These are phyloP conservation scores for Umbelopsis vinacea DNA, from an alignment of 192 early-diverging fungal genomes.

Conservation along the genomic window DNA sequence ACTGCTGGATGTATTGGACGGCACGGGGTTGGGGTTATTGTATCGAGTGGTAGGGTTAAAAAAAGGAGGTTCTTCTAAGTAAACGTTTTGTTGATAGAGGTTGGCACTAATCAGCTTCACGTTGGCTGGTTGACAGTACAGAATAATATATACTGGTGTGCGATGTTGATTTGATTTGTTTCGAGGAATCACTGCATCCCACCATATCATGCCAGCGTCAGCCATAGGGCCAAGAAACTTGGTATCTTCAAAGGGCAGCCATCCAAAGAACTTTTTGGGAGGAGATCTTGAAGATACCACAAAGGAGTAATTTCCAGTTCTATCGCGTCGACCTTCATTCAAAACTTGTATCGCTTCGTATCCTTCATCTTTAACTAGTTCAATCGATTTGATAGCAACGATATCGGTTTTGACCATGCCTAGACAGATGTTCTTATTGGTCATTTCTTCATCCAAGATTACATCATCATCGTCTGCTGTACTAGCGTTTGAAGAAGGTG, in stretches of 20 bases:
- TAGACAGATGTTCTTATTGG: conserved; percentile 29
- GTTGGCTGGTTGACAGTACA: conserved; percentile 30
- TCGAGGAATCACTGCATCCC: conserved; percentile 42
- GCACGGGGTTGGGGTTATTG: conserved; percentile 21
- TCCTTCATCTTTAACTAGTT: conserved; percentile 34
- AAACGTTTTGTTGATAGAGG: background rate
- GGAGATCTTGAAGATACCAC: conserved; percentile 4
- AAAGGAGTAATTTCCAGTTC: conserved; percentile 27
- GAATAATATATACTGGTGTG: conserved; percentile 36
- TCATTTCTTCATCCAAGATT: conserved; percentile 38
- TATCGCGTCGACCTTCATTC: conserved; percentile 30
- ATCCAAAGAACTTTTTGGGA: conserved; percentile 27
- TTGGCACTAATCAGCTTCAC: conserved; percentile 1
- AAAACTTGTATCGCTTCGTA: conserved; percentile 30
- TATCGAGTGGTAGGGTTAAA: conserved; percentile 34
- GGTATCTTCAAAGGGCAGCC: conserved; percentile 44
- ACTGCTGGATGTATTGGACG: background rate
- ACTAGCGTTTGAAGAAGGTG: background rate
- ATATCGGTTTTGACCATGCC: conserved; percentile 44
- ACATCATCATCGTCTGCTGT: conserved; percentile 30
- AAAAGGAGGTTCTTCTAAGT: conserved; percentile 35
- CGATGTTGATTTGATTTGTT: conserved; percentile 30
- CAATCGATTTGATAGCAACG: conserved; percentile 24
- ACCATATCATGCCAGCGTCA: conserved; percentile 34
- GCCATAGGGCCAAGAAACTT: conserved; percentile 36